These are phyloP conservation scores for Calycina marina DNA, from an alignment of 2,329 filamentous ascomycete species.

Conservation along the genomic window DNA sequence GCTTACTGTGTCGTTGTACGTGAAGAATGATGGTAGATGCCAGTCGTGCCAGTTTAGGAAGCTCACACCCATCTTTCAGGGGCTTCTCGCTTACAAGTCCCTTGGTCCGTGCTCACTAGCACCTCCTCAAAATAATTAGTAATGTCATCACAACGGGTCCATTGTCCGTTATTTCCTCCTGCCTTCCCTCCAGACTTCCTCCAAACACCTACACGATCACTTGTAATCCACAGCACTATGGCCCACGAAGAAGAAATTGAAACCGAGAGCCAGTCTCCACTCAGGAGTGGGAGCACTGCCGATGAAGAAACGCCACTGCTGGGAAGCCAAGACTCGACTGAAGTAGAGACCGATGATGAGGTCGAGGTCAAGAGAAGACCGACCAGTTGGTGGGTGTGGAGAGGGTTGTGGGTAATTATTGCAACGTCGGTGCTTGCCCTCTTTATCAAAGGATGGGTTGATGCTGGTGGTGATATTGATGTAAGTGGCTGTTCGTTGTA, in stretches of 20 bases:
- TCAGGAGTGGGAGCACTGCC: background rate
- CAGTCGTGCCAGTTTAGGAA: no score
- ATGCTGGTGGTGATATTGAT: constrained; percentile 26
- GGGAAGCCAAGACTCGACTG: constrained; percentile 4
- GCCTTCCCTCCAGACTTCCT: no score
- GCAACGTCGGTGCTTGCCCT: constrained; percentile 22
- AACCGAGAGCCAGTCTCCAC: background rate
- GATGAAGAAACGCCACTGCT: constrained; percentile 15
- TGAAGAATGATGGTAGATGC: no score
- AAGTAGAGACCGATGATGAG: constrained; percentile 7
- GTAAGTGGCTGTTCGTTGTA: constrained; percentile 22
- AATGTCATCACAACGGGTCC: no score
- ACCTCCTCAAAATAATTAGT: no score
- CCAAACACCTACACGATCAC: no score
- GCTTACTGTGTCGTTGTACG: no score
- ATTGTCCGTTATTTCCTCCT: no score
- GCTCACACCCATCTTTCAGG: no score
- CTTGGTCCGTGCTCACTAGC: no score
- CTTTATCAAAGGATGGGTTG: constrained; percentile 32
- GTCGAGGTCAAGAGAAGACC: constrained; percentile 1
- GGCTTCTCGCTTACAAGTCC: no score
- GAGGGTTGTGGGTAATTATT: constrained; percentile 24
- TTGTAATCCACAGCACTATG: no score
- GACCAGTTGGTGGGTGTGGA: constrained; percentile 24
- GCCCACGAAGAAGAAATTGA: background rate